Evolutionary conservation across 768 basidiomycete genomes (phyloP), one percentile per base, ranked within the genome.

Genomic region (Suillus plorans): DNA sequence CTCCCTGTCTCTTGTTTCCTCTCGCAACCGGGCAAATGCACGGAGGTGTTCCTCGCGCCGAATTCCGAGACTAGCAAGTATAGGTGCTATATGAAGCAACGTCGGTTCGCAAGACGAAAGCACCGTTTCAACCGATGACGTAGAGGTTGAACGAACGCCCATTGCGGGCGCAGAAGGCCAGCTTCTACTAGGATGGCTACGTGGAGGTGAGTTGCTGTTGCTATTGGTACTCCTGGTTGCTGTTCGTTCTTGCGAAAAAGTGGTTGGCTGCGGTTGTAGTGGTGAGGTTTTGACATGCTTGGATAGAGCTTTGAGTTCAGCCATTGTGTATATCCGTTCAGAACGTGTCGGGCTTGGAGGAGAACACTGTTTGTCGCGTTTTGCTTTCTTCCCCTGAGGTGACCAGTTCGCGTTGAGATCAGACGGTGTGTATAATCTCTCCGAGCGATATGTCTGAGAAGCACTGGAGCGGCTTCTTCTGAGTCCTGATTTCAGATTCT

Each of bases 1-100:
- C 72, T 91, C 89, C 64, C 85, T 77, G 73, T 92, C 85, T 67
- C 90, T 76, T 25, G 87, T 91, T 65, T 85, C 86, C 62, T 89
- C 88, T 44, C 83, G 84, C 66, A 92, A 73, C 62, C 83, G 79
- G 10, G 81, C 82, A 20, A 91, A 76, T 3, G 90, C 90, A 13
- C 82, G 79, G 44, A 92, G 74, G 73, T 91, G 89, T 45, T 86
- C 88, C 59, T 84, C 77, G 10, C 76, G 80, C 60, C 79, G 74
- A 39, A 91, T 88, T 0, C 90, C 90, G 12, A 92, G 78, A 34
- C 77, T 81, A 37, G 78, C 78, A 37, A 92, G 76, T 20, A 85
- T 76, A 0, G 88, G 88, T 2, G 80, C 77, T 47, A 90, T 83
- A 75, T 91, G 90, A 18, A 84, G 61, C 57, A 92, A 75, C 4